phyloP scores from a whole-genome alignment of 2,329 filamentous ascomycete genomes.

The Xylariaceae sp. region DNA sequence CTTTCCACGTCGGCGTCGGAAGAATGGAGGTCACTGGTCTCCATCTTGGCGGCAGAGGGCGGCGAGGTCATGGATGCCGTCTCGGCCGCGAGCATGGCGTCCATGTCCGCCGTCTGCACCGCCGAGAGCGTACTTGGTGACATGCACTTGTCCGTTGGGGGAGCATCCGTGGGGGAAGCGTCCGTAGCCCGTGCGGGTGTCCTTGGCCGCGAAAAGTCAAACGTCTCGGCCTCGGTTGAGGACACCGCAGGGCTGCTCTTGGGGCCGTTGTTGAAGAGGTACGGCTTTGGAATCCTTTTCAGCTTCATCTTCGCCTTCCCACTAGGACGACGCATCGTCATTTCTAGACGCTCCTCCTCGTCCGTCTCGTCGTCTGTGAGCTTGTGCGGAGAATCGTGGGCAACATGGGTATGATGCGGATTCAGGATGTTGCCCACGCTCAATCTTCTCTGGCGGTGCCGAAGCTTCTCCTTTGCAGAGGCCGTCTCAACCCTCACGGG shows the following conservation, averaged over 20 bases:
- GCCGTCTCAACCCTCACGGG: constrained; percentile 7
- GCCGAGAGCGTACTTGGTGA: constrained; percentile 3
- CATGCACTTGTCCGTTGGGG: background rate
- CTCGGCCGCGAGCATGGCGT: constrained; percentile 8
- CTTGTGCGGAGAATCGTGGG: constrained; percentile 29
- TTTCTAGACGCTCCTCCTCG: constrained; percentile 36
- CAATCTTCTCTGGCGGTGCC: constrained; percentile 36
- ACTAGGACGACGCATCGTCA: constrained; percentile 26
- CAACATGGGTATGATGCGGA: constrained; percentile 27
- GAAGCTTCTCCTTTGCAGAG: constrained; percentile 22
- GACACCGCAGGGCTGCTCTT: constrained; percentile 19
- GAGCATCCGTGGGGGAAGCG: background rate
- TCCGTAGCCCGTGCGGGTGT: constrained; percentile 8
- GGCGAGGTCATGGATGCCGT: constrained; percentile 16
- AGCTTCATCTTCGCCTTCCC: constrained; percentile 32
- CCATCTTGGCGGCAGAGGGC: constrained; percentile 10
- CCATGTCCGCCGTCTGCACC: constrained; percentile 1
- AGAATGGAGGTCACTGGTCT: constrained; percentile 18
- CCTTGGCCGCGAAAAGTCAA: constrained; percentile 31
- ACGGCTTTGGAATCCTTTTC: constrained; percentile 33
- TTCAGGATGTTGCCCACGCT: constrained; percentile 41
- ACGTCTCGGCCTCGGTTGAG: constrained; percentile 22
- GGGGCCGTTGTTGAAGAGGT: constrained; percentile 25
- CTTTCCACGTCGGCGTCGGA: constrained; percentile 26
- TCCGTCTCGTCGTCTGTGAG: constrained; percentile 38